phyloP scores from a whole-genome alignment of 306 rosid species.

The Medicago lupulina region DNA sequence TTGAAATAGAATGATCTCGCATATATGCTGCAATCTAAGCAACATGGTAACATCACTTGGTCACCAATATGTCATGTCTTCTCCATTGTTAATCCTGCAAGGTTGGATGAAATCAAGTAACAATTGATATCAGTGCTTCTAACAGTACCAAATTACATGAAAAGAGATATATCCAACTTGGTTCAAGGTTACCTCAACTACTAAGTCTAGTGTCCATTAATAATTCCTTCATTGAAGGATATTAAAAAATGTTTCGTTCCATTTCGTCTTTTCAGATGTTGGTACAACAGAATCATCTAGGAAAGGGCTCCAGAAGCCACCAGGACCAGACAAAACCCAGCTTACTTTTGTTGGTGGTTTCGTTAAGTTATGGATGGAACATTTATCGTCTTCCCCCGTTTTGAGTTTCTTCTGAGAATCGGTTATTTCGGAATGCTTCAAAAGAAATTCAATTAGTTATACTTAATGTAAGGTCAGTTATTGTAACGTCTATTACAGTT shows the following conservation, averaged over 20 bases:
- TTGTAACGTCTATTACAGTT: conserved; percentile 30
- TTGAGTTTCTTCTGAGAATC: conserved; percentile 42
- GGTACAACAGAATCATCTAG: conserved; percentile 48
- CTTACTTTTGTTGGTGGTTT: conserved; percentile 55
- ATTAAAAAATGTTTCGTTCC: conserved; percentile 62
- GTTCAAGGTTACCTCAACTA: conserved; percentile 38
- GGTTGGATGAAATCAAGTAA: conserved; percentile 22
- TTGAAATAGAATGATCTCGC: conserved; percentile 3
- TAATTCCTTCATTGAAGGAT: conserved; percentile 37
- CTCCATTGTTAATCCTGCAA: conserved; percentile 37
- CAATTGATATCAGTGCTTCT: conserved; percentile 12
- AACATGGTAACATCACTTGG: conserved; percentile 6
- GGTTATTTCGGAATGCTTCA: conserved; percentile 35
- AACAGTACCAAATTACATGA: conserved; percentile 19
- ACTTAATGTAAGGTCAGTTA: conserved; percentile 13
- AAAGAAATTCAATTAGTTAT: conserved; percentile 33
- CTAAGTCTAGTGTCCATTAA: conserved; percentile 21
- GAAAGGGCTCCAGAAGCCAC: conserved; percentile 61
- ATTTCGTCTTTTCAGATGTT: conserved; percentile 59
- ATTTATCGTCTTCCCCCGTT: conserved; percentile 15
- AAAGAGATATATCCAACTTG: conserved; percentile 19
- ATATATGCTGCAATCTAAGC: conserved; percentile 9
- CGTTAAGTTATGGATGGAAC: conserved; percentile 41
- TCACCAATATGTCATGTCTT: conserved; percentile 15
- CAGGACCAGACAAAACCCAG: conserved; percentile 68